phyloP scores from a whole-genome alignment of 352 stramenopile species.

The Pythium chondricola region DNA sequence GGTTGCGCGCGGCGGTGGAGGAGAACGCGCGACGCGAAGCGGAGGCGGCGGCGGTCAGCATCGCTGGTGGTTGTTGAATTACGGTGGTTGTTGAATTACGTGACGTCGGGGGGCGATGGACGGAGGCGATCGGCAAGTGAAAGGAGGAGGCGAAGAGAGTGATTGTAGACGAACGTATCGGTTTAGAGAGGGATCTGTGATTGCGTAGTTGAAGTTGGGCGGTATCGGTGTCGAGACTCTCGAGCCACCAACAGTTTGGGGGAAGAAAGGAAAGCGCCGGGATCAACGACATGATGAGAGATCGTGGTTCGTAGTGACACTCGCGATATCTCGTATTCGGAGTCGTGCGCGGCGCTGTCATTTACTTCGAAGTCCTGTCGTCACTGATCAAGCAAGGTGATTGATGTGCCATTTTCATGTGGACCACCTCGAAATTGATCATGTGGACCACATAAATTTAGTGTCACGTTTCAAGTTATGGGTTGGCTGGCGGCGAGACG shows the following conservation, averaged over 20 bases:
- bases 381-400: too few relatives aligned
- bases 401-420: neutral
- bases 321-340: too few relatives aligned
- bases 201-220: conserved; percentile 19
- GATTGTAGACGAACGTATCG: conserved; percentile 20
- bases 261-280: too few relatives aligned
- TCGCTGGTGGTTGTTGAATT: too few relatives aligned
- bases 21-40: conserved; percentile 10
- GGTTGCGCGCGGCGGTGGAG: conserved; percentile 45
- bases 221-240: neutral
- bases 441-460: conserved; percentile 2
- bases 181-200: conserved; percentile 1
- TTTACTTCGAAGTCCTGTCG: too few relatives aligned
- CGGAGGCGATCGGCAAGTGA: neutral
- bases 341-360: too few relatives aligned
- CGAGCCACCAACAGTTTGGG: too few relatives aligned
- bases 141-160: too few relatives aligned
- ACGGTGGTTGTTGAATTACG: too few relatives aligned
- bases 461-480: conserved; percentile 12
- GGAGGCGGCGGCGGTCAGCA: neutral
- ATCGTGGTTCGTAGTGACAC: too few relatives aligned
- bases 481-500: conserved; percentile 19
- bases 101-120: too few relatives aligned
- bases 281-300: conserved; percentile 1
- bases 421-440: neutral